Conservation (phyloP, 129 eudicot species). For the Arctium lappa region DNA sequence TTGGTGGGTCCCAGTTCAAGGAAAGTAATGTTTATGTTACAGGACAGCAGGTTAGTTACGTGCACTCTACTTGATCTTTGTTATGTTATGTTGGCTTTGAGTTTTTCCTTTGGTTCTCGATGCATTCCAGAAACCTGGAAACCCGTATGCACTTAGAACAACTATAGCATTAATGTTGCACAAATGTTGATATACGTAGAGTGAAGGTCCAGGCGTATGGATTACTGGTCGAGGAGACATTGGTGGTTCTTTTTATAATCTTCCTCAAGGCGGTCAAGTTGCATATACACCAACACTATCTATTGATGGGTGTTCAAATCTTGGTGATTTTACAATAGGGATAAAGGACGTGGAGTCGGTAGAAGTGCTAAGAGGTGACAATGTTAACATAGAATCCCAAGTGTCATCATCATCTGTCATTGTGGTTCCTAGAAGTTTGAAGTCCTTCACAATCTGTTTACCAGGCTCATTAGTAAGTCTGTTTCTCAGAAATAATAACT, state of each 20-base stretch:
- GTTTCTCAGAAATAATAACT: neutral
- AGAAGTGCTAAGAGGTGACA: neutral
- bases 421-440: neutral
- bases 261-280: conserved; percentile 85
- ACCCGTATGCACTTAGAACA: neutral
- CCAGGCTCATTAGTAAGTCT: neutral
- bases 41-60: conserved; percentile 72
- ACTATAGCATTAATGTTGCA: too few relatives aligned
- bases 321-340: neutral
- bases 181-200: conserved; percentile 27
- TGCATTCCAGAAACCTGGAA: neutral
- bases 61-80: conserved; percentile 4
- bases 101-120: neutral
- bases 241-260: conserved; percentile 72
- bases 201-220: conserved; percentile 83
- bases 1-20: conserved; percentile 63
- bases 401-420: neutral
- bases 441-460: neutral
- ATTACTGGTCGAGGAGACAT: conserved; percentile 73
- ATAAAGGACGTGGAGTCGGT: neutral
- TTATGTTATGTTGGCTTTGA: neutral
- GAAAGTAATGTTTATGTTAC: conserved; percentile 60
- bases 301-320: conserved; percentile 12
- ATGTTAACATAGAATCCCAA: neutral
- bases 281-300: conserved; percentile 43